Base-by-base conservation (phyloP, 345 rosid genomes). In the Salix arbutifolia region DNA sequence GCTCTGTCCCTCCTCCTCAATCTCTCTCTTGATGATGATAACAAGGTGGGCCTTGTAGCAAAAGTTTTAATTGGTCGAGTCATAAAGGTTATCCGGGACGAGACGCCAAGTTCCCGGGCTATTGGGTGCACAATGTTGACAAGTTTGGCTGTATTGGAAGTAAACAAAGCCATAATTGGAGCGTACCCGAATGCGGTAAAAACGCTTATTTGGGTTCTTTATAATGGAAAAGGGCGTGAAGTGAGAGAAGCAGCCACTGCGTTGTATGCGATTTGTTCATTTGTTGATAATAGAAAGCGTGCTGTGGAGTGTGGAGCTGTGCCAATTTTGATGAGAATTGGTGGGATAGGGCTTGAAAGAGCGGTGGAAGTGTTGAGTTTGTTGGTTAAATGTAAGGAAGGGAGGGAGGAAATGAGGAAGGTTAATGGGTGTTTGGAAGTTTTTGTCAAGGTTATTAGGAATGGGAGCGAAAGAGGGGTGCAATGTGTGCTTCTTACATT, bases 121-220 rank as follows among this genome's bases (percentile, higher is more conserved):
- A 65, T 89, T 23, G 99, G 94, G 6, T 97, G 97, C 23, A 95
- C 99, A 3, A 67, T 95, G 35, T 70, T 95, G 70, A 95, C 99
- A n/a, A 93, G 99, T 70, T 79, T 95, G 70, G 97, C 99, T 1
- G 96, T 93, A 0, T 94, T 96, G 2, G 99, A 96, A 79, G 99
- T 96, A 73, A 96, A 96, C 74, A 96, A 96, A 78, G 98, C 97
- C 9, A 91, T 91, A 3, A 91, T 96, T 65, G 99, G 99, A 0
- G 91, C 90, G 3, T 88, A 88, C 75, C 97, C 98, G 3, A 83
- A 75, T 74, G 98, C 93, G 53, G 90, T 96, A 72, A 73, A 80
- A 48, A 80, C 89, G 13, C 82, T 96, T 56, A 89, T 94, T 21
- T 66, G 81, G 73, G 88, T 94, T 65, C 80, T 94, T 5, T 80